These are phyloP conservation scores for Heimioporus punctisporus DNA, from an alignment of 1,284 basidiomycete species.

Conservation along the genomic window DNA sequence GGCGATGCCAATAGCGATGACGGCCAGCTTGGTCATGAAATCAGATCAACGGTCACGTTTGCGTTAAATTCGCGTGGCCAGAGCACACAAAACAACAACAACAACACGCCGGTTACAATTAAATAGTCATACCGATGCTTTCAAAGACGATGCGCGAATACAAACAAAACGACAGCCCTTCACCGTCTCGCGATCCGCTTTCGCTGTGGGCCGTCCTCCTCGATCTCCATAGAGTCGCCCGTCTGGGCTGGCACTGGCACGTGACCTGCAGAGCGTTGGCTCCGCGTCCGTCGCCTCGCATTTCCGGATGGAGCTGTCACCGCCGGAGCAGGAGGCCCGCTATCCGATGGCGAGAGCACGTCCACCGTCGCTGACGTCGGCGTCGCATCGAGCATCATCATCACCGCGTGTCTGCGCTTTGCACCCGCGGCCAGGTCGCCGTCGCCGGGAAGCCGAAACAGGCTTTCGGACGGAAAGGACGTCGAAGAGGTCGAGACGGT, in stretches of 20 bases:
- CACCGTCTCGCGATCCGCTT: slow-evolving; percentile 55
- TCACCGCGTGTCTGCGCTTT: slow-evolving; percentile 60
- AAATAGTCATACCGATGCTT: no score
- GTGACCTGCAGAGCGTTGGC: slow-evolving; percentile 36
- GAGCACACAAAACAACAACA: no score
- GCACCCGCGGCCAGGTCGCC: slow-evolving; percentile 38
- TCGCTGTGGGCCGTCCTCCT: slow-evolving; percentile 59
- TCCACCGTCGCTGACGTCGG: slow-evolving; percentile 30
- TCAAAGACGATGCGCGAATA: neutral
- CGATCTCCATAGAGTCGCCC: slow-evolving; percentile 57
- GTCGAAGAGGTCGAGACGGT: slow-evolving; percentile 7
- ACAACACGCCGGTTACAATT: no score
- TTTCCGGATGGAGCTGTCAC: slow-evolving; percentile 22
- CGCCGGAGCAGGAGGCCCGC: slow-evolving; percentile 9
- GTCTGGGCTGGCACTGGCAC: slow-evolving; percentile 40
- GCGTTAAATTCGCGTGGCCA: no score
- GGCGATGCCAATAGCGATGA: no score
- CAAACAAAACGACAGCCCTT: slow-evolving; percentile 1
- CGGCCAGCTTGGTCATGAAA: no score
- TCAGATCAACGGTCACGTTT: no score
- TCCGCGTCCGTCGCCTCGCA: slow-evolving; percentile 45
- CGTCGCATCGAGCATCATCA: slow-evolving; percentile 61
- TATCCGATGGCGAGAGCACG: slow-evolving; percentile 23
- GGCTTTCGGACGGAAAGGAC: slow-evolving; percentile 27
- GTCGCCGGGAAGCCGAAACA: slow-evolving; percentile 25